A percentile compares a stretch with the other conserved stretches of the same genome.
phyloP scores from a whole-genome alignment of 176 grass and related monocot genomes.

The Hordeum marinum region DNA sequence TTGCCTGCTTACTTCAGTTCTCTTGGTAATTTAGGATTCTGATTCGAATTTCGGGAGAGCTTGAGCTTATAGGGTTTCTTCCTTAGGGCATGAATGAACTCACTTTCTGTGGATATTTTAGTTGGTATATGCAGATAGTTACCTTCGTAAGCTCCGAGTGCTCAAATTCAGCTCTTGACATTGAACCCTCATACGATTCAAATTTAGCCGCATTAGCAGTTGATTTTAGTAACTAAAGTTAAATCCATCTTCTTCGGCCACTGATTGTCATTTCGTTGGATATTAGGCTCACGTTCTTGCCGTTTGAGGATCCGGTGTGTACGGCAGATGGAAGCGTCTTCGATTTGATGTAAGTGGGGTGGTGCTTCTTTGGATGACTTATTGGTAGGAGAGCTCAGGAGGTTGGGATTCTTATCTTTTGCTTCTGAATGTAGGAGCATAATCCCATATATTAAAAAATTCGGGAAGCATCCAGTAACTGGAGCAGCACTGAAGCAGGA shows the following conservation, averaged over 20 bases:
- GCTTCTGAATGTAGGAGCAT: constrained; percentile 67
- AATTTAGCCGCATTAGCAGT: neutral
- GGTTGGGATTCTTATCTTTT: neutral
- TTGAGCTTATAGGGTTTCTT: constrained; percentile 28
- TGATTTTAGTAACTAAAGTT: neutral
- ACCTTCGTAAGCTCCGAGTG: constrained; percentile 4
- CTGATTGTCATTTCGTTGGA: constrained; percentile 18
- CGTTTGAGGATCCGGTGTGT: constrained; percentile 92
- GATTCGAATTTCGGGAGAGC: neutral
- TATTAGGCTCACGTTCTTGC: constrained; percentile 78
- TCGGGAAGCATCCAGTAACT: constrained; percentile 78
- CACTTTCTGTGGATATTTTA: neutral
- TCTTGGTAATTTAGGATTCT: neutral
- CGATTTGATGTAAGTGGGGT: constrained; percentile 72
- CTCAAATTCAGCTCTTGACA: neutral
- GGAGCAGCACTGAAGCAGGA: constrained; percentile 70
- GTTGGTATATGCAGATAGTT: neutral
- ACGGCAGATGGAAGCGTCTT: constrained; percentile 83
- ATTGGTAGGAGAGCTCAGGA: neutral
- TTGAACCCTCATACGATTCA: neutral
- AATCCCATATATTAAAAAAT: constrained; percentile 89
- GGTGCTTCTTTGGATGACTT: neutral
- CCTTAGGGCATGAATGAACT: neutral
- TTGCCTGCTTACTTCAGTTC: neutral
- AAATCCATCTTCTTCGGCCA: neutral